Conservation (phyloP, 257 asterid species). For the Paulownia fortunei region DNA sequence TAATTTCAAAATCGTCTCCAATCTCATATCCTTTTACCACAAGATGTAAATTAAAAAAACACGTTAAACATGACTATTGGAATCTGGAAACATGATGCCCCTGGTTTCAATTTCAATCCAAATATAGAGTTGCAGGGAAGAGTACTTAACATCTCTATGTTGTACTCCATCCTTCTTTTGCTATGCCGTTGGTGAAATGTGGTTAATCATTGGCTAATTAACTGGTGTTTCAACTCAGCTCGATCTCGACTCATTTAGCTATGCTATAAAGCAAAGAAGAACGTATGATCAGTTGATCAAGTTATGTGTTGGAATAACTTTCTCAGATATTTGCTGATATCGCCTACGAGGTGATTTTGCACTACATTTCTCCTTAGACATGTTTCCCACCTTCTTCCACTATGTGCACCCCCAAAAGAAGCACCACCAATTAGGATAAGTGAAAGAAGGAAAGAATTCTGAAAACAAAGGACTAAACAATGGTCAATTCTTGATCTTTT, state of each 20-base stretch:
- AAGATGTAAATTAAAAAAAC: conserved; percentile 1
- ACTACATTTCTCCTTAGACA: background rate
- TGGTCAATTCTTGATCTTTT: conserved; percentile 33
- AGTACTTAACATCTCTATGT: background rate
- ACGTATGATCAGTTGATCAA: background rate
- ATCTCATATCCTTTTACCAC: background rate
- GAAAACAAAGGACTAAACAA: conserved; percentile 22
- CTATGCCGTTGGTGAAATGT: background rate
- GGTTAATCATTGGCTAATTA: background rate
- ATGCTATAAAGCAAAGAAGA: too few relatives aligned
- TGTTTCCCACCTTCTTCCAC: conserved; percentile 26
- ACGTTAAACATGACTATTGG: background rate
- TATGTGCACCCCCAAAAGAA: conserved; percentile 40
- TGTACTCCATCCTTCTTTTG: background rate
- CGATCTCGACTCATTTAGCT: background rate
- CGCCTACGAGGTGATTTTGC: background rate
- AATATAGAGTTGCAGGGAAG: conserved; percentile 7
- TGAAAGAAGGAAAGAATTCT: background rate
- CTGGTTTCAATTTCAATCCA: conserved; percentile 8
- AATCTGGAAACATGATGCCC: background rate
- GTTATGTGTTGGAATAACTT: background rate
- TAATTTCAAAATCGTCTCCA: background rate
- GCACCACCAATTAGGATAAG: conserved; percentile 36
- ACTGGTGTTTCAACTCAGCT: background rate
- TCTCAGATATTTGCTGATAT: background rate